These are phyloP conservation scores for Phytophthora pini DNA, from an alignment of 352 stramenopile species.

Conservation along the genomic window DNA sequence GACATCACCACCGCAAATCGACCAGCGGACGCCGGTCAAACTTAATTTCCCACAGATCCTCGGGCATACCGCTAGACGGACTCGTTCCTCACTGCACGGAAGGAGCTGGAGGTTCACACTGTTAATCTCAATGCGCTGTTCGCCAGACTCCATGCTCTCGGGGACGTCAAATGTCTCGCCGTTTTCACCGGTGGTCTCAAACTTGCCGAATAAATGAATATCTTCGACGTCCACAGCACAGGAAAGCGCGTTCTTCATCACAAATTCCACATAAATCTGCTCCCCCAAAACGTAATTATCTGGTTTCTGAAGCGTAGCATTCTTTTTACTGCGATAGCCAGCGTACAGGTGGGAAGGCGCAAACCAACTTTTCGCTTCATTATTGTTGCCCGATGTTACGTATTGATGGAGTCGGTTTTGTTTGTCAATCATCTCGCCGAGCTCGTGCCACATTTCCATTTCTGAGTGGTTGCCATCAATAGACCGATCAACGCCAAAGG, in stretches of 20 bases:
- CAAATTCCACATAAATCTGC: constrained; percentile 87
- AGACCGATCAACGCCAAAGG: constrained; percentile 66
- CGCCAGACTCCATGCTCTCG: constrained; percentile 29
- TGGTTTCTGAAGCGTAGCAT: constrained; percentile 44
- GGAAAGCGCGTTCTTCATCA: constrained; percentile 88
- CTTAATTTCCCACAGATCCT: constrained; percentile 61
- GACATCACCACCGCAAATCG: constrained; percentile 82
- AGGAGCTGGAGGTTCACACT: constrained; percentile 80
- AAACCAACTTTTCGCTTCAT: constrained; percentile 55
- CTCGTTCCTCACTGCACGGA: constrained; percentile 76
- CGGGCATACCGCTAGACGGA: constrained; percentile 72
- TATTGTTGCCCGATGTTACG: constrained; percentile 28
- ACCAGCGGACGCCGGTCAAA: constrained; percentile 82
- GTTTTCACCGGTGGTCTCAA: constrained; percentile 42
- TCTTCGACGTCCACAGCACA: constrained; percentile 83
- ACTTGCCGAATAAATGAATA: constrained; percentile 84
- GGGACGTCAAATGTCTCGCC: constrained; percentile 54
- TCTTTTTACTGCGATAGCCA: constrained; percentile 66
- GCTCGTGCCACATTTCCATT: constrained; percentile 64
- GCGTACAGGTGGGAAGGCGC: constrained; percentile 56
- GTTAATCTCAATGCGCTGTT: constrained; percentile 60
- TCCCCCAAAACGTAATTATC: constrained; percentile 77
- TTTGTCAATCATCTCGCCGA: constrained; percentile 62
- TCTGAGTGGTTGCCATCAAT: constrained; percentile 73
- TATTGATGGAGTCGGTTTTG: constrained; percentile 75